Conservation (phyloP, 2,329 filamentous ascomycete species). For the Verticillium longisporum region DNA sequence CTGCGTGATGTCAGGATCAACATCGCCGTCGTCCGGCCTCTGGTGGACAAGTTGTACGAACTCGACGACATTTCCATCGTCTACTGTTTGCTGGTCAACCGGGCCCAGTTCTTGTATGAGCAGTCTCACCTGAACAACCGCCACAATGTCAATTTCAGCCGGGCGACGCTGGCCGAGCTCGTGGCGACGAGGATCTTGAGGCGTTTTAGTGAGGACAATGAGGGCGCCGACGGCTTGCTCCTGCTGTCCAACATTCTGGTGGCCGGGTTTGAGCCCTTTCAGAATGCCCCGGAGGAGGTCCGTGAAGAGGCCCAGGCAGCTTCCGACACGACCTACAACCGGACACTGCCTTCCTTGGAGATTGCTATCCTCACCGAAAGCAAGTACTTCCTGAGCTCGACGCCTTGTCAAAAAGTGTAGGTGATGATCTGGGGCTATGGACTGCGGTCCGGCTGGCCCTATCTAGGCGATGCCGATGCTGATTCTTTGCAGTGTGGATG, state of each 20-base stretch:
- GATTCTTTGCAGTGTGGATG: conserved; percentile 47
- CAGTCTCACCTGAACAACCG: conserved; percentile 69
- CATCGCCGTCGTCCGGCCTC: conserved; percentile 67
- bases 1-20: conserved; percentile 77
- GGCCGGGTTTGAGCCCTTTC: conserved; percentile 78
- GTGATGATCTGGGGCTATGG: conserved; percentile 8
- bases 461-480: not conserved
- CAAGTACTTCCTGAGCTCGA: conserved; percentile 69
- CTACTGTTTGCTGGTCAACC: conserved; percentile 78
- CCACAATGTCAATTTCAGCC: conserved; percentile 73
- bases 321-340: conserved; percentile 39
- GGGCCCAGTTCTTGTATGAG: conserved; percentile 71
- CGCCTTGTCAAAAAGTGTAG: conserved; percentile 70
- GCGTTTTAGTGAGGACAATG: conserved; percentile 71
- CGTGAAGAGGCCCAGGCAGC: conserved; percentile 48
- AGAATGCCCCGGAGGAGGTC: conserved; percentile 67
- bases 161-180: conserved; percentile 73
- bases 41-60: conserved; percentile 79
- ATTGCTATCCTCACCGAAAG: conserved; percentile 78
- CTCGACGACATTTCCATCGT: conserved; percentile 76
- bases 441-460: not conserved
- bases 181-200: conserved; percentile 72
- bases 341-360: conserved; percentile 71
- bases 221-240: conserved; percentile 62
- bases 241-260: conserved; percentile 74